Evolutionary conservation across 2,329 filamentous ascomycete genomes (phyloP), one percentile per base, ranked within the genome.

Genomic region (Harringtonia aguacate): DNA sequence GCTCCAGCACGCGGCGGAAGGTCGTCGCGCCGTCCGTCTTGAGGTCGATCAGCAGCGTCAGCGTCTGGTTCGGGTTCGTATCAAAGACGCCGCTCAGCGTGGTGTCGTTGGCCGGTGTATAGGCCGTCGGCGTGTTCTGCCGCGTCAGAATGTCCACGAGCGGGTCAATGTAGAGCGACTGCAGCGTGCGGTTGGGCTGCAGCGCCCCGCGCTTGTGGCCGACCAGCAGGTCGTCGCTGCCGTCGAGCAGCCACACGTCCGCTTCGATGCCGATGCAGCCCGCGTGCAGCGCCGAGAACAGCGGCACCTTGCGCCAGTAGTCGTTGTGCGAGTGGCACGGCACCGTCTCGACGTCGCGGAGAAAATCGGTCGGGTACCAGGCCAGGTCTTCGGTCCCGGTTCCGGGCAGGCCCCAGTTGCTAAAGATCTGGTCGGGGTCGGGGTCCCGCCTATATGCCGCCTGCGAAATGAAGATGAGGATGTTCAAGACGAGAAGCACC

Each of bases 1-100:
- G 72, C 28, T 64, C 55, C 15, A 74, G 50, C 0, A 82, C 69
- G 39, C 69, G 59, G 0, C 67, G 67, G 64, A 73, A 78, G 2
- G 72, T 75, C 20, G 65, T 58, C 4, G 59, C 55, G 1, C 71
- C 73, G 22, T 68, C 57, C 3, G 70, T 78, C 60, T 88, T 88
- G 56, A 87, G 63, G 57, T 88, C 84, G 27, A 88, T 69, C 5
- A 87, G 67, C 4, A 88, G 67, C 6, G 75, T 66, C 1, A 85
- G 59, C 0, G 75, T 69, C 53, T 77, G 74, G 2, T 55, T 53
- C 0, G 75, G 70, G 48, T 71, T 61, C 9, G 61, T 61, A 51
- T 73, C 65, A 52, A 77, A 81, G 9, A 86, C 62, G 13, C 82
- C 81, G 48, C 64, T 63, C 1, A 68, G 69, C 8, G 50, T 18